Evolutionary conservation across 108 stramenopile species (phyloP).

Genomic region (Asterionellopsis glacialis): DNA sequence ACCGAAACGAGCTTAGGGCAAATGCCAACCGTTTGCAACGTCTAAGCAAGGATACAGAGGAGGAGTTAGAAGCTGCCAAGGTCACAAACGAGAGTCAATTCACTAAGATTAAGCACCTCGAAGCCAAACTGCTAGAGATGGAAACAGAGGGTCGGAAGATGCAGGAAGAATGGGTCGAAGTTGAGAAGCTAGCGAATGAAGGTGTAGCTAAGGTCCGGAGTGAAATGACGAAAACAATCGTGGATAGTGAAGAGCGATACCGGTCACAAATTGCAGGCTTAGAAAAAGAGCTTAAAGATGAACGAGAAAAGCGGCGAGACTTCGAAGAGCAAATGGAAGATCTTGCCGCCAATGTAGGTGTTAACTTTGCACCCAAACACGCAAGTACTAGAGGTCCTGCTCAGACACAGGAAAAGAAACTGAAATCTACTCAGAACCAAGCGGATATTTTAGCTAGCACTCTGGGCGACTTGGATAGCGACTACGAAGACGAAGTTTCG

Average conservation of each 20-base stretch:
- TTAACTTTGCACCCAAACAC: slow-evolving; percentile 7
- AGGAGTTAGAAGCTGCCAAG: slow-evolving; percentile 29
- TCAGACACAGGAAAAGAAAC: slow-evolving; percentile 47
- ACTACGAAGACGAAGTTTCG: slow-evolving; percentile 48
- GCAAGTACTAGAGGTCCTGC: not conserved
- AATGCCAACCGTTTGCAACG: slow-evolving; percentile 45
- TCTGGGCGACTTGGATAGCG: slow-evolving; percentile 46
- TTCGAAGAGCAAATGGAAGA: slow-evolving; percentile 61
- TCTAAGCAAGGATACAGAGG: slow-evolving; percentile 40
- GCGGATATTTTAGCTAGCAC: slow-evolving; percentile 70
- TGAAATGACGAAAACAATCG: slow-evolving; percentile 71
- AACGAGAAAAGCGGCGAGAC: slow-evolving; percentile 48
- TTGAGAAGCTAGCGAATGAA: slow-evolving; percentile 63
- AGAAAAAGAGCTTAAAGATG: slow-evolving; percentile 48
- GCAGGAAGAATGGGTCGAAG: slow-evolving; percentile 46
- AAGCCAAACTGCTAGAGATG: slow-evolving; percentile 34
- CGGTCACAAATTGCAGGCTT: slow-evolving; percentile 52
- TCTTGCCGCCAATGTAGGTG: slow-evolving; percentile 47
- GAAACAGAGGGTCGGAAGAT: slow-evolving; percentile 31
- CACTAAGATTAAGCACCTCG: slow-evolving; percentile 27
- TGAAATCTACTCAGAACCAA: slow-evolving; percentile 51
- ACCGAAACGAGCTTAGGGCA: slow-evolving; percentile 57
- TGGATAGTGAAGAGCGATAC: slow-evolving; percentile 79
- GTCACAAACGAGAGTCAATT: slow-evolving; percentile 43
- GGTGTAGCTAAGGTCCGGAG: slow-evolving; percentile 58